Conservation (phyloP, 2,329 filamentous ascomycete genomes). For the Aquanectria penicillioides region DNA sequence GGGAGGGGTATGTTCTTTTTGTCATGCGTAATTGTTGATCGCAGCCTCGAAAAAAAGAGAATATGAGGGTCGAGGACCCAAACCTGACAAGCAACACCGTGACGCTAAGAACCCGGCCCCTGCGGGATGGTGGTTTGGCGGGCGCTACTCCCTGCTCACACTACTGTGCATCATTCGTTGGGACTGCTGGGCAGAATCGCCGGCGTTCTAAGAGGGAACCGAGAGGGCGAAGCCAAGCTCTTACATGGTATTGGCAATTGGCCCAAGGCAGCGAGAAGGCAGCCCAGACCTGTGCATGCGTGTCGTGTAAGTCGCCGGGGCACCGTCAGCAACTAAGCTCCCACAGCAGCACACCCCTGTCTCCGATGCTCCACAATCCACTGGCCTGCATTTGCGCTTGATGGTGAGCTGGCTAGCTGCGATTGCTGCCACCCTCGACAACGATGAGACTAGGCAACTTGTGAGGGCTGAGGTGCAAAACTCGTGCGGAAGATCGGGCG, state of each 20-base stretch:
- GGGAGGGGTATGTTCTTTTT: too few relatives aligned
- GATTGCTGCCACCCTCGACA: too few relatives aligned
- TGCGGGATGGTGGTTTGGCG: neutral
- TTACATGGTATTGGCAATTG: neutral
- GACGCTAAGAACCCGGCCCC: neutral
- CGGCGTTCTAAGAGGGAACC: neutral
- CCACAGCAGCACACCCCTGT: neutral
- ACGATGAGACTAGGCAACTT: neutral
- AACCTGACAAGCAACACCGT: neutral
- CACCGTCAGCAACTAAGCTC: neutral
- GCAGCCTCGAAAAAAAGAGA: neutral
- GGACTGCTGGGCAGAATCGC: neutral
- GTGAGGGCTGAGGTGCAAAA: neutral
- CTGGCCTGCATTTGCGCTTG: conserved; percentile 1
- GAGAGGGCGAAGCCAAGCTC: neutral
- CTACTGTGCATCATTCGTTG: conserved; percentile 5
- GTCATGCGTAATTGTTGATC: neutral
- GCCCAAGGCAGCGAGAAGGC: conserved; percentile 11
- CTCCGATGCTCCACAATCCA: conserved; percentile 2
- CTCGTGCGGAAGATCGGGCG: conserved; percentile 23
- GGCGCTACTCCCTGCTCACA: neutral
- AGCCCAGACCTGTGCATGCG: neutral
- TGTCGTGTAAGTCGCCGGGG: conserved; percentile 7
- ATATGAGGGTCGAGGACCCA: too few relatives aligned
- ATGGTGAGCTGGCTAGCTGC: conserved; percentile 9